These are phyloP conservation scores for Microcyclosporella mali DNA, from an alignment of 2,329 filamentous ascomycete species.

Conservation along the genomic window DNA sequence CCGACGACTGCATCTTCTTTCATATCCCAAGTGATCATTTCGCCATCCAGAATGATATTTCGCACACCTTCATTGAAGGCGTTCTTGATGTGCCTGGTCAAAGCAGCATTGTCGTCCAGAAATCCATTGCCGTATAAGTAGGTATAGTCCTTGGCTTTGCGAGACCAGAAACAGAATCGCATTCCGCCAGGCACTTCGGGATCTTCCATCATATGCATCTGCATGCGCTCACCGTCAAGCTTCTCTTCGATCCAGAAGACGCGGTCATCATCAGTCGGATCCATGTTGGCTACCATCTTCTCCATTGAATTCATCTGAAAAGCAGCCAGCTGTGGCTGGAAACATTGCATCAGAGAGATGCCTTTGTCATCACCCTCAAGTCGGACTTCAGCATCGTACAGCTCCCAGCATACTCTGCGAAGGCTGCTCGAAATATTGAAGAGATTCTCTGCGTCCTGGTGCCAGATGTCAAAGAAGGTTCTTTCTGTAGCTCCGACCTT, in stretches of 20 bases:
- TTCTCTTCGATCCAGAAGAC: slow-evolving; percentile 98
- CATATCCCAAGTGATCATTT: slow-evolving; percentile 98
- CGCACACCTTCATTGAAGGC: slow-evolving; percentile 73
- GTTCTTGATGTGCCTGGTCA: slow-evolving; percentile 71
- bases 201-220: slow-evolving; percentile 83
- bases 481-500: slow-evolving; percentile 74
- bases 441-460: slow-evolving; percentile 47
- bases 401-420: slow-evolving; percentile 87
- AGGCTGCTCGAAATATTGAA: slow-evolving; percentile 91
- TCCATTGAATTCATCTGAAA: slow-evolving; percentile 81
- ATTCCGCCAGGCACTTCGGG: slow-evolving; percentile 60
- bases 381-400: slow-evolving; percentile 65
- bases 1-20: slow-evolving; percentile 74
- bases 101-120: slow-evolving; percentile 64
- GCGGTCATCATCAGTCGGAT: slow-evolving; percentile 60
- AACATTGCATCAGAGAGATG: slow-evolving; percentile 84
- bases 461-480: slow-evolving; percentile 68
- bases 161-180: slow-evolving; percentile 82
- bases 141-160: slow-evolving; percentile 93
- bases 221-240: slow-evolving; percentile 92
- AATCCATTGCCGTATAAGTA: slow-evolving; percentile 82
- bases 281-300: slow-evolving; percentile 66
- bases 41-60: slow-evolving; percentile 87
- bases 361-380: slow-evolving; percentile 70
- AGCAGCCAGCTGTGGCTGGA: slow-evolving; percentile 90